Evolutionary conservation across 352 stramenopile genomes (phyloP).

Genomic region (Globisporangium carolinianum): DNA sequence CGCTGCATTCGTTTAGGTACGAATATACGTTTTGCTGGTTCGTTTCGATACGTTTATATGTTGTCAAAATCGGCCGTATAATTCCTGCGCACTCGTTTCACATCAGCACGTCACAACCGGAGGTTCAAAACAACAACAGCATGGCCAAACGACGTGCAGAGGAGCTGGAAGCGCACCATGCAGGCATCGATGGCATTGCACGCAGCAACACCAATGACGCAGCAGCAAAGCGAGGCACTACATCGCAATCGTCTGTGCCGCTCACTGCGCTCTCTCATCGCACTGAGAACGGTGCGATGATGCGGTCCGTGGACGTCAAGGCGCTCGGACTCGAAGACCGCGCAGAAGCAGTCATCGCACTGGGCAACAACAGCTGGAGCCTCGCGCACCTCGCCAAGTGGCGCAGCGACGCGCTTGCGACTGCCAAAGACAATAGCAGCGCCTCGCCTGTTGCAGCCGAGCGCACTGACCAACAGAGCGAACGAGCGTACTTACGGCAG

Average conservation of each 20-base stretch:
- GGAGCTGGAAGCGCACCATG: not conserved
- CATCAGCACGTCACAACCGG: too few species aligned
- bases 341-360: slow-evolving; percentile 63
- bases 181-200: not conserved
- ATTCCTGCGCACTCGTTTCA: too few species aligned
- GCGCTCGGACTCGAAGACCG: slow-evolving; percentile 72
- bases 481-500: slow-evolving; percentile 43
- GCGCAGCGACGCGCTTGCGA: slow-evolving; percentile 32
- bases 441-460: slow-evolving; percentile 2
- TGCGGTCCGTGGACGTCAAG: slow-evolving; percentile 42
- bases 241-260: not conserved
- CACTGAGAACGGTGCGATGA: not conserved
- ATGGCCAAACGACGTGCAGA: not conserved
- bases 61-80: too few species aligned
- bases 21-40: too few species aligned
- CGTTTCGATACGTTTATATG: too few species aligned
- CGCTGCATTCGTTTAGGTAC: too few species aligned
- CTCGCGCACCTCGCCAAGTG: slow-evolving; percentile 59
- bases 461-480: slow-evolving; percentile 14
- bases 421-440: not conserved
- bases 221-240: not conserved
- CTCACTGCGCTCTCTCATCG: not conserved
- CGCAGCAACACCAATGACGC: not conserved
- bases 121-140: not conserved
- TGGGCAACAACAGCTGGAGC: slow-evolving; percentile 36